Conservation (phyloP, 495 filamentous ascomycete genomes). For the Penicillium bovifimosum region DNA sequence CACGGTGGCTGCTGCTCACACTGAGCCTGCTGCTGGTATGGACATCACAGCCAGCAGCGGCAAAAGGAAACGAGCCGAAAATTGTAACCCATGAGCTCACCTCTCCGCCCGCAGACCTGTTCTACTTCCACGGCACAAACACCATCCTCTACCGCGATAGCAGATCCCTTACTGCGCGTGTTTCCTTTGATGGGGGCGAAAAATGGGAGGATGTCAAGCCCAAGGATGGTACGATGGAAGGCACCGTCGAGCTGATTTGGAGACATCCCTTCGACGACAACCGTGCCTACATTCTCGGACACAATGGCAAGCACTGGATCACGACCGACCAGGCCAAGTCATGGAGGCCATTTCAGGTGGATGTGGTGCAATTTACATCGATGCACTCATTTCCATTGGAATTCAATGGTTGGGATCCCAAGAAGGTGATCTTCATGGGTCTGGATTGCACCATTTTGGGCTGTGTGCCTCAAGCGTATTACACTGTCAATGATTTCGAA, state of each 20-base stretch:
- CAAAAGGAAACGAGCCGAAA: slow-evolving; percentile 46
- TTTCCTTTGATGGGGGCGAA: slow-evolving; percentile 72
- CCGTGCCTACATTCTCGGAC: slow-evolving; percentile 71
- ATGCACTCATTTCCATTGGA: slow-evolving; percentile 36
- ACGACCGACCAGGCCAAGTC: slow-evolving; percentile 73
- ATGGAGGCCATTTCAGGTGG: slow-evolving; percentile 68
- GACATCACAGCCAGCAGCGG: slow-evolving; percentile 31
- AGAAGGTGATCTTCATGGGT: slow-evolving; percentile 77
- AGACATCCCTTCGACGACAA: slow-evolving; percentile 73
- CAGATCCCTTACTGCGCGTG: slow-evolving; percentile 51
- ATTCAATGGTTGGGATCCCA: slow-evolving; percentile 76
- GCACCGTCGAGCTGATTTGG: slow-evolving; percentile 52
- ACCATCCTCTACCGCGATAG: slow-evolving; percentile 61
- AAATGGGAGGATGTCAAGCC: slow-evolving; percentile 62
- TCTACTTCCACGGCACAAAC: slow-evolving; percentile 86
- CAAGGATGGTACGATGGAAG: slow-evolving; percentile 49
- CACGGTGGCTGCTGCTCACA: slow-evolving; percentile 37
- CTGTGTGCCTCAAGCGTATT: slow-evolving; percentile 53
- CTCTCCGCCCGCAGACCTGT: slow-evolving; percentile 54
- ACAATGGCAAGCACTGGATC: slow-evolving; percentile 62
- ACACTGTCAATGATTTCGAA: slow-evolving; percentile 81
- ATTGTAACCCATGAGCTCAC: slow-evolving; percentile 55
- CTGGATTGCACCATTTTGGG: slow-evolving; percentile 42
- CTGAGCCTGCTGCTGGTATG: slow-evolving; percentile 34
- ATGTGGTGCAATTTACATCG: slow-evolving; percentile 33